These are phyloP conservation scores for Wickerhamiella brachini DNA, from an alignment of 805 yeast genomes.

Conservation along the genomic window DNA sequence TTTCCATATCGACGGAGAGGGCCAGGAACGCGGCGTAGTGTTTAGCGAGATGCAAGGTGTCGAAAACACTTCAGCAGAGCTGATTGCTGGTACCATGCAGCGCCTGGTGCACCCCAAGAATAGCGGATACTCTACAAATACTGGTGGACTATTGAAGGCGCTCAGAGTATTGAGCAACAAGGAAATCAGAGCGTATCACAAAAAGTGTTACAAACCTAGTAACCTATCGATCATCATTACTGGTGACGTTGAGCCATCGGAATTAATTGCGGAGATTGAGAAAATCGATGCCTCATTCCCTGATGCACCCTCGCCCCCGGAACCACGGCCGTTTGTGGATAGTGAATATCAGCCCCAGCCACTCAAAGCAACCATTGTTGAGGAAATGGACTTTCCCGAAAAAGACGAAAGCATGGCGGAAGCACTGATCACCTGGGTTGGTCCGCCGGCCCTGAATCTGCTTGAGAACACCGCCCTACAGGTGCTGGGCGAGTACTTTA, in stretches of 20 bases:
- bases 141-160: slow-evolving; percentile 79
- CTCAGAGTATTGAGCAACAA: slow-evolving; percentile 60
- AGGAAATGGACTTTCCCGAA: slow-evolving; percentile 70
- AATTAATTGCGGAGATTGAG: slow-evolving; percentile 45
- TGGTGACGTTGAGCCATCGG: slow-evolving; percentile 74
- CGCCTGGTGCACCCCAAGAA: slow-evolving; percentile 28
- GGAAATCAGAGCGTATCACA: slow-evolving; percentile 65
- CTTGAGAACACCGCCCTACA: slow-evolving; percentile 55
- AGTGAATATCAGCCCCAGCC: slow-evolving; percentile 29
- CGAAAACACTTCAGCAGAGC: slow-evolving; percentile 59
- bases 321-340: slow-evolving; percentile 67
- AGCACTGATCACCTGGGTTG: slow-evolving; percentile 61
- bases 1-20: slow-evolving; percentile 82
- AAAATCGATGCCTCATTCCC: slow-evolving; percentile 49
- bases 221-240: slow-evolving; percentile 70
- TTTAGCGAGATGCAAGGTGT: slow-evolving; percentile 95
- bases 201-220: slow-evolving; percentile 58
- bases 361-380: slow-evolving; percentile 29
- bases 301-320: slow-evolving; percentile 22
- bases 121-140: slow-evolving; percentile 83
- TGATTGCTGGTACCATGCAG: slow-evolving; percentile 28
- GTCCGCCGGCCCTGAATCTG: slow-evolving; percentile 46
- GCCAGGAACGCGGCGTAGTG: slow-evolving; percentile 90
- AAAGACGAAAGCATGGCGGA: slow-evolving; percentile 77
- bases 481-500: slow-evolving; percentile 55